Percentiles rank a stretch among this genome's conserved stretches.
These are phyloP conservation scores for Aspergillus fumigatus DNA, from an alignment of 2,329 filamentous ascomycete species.

Conservation along the genomic window DNA sequence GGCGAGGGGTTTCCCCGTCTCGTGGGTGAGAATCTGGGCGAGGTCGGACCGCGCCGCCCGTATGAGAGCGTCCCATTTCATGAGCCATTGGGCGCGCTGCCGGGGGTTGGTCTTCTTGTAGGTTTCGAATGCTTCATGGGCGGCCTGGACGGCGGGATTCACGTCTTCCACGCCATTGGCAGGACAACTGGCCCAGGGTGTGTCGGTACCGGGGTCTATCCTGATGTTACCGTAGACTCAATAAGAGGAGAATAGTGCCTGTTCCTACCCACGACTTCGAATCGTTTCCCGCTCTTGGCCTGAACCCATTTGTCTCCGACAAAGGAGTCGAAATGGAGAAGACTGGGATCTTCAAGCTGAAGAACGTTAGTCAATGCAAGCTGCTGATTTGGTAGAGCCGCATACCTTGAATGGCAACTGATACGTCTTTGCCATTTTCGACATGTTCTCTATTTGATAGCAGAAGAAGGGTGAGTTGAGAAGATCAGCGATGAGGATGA, in stretches of 20 bases:
- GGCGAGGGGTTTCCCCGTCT: slow-evolving; percentile 55
- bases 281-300: slow-evolving; percentile 46
- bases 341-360: slow-evolving; percentile 44
- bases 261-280: slow-evolving; percentile 45
- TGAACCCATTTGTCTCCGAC: slow-evolving; percentile 47
- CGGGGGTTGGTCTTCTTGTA: slow-evolving; percentile 59
- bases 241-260: neutral
- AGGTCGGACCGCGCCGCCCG: slow-evolving; percentile 59
- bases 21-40: slow-evolving; percentile 58
- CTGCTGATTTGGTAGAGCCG: neutral
- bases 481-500: slow-evolving; percentile 1
- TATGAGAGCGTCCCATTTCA: slow-evolving; percentile 63
- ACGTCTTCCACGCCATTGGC: slow-evolving; percentile 56
- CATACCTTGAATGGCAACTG: slow-evolving; percentile 36
- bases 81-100: slow-evolving; percentile 56
- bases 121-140: slow-evolving; percentile 56
- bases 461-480: slow-evolving; percentile 1
- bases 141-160: slow-evolving; percentile 54
- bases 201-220: slow-evolving; percentile 49
- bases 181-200: slow-evolving; percentile 49
- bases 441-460: neutral
- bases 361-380: slow-evolving; percentile 15
- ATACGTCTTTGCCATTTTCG: slow-evolving; percentile 30
- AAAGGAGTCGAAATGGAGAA: slow-evolving; percentile 49
- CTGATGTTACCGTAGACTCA: slow-evolving; percentile 1